Conservation (phyloP, 2,329 filamentous ascomycete genomes). For the Akanthomyces muscarius region DNA sequence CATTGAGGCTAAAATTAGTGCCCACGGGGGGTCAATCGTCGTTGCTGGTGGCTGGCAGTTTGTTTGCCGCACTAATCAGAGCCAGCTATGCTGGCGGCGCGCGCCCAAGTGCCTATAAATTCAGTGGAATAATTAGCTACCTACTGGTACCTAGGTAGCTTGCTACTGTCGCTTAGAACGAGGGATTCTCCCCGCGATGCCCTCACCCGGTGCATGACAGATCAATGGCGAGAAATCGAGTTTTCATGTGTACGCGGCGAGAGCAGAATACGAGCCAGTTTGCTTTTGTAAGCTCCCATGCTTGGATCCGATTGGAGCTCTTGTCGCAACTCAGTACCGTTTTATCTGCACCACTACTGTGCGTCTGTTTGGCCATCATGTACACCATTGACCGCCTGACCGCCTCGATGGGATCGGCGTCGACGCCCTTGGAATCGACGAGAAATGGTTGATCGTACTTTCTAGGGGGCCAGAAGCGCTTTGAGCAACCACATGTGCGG, state of each 20-base stretch:
- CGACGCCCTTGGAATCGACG: background rate
- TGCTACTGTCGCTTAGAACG: no score
- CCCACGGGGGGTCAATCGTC: constrained; percentile 7
- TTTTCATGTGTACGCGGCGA: background rate
- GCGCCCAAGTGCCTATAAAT: background rate
- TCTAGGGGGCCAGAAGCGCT: background rate
- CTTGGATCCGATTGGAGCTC: background rate
- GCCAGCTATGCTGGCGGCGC: background rate
- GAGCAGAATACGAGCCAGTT: background rate
- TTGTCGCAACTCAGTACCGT: background rate
- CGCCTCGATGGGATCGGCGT: background rate
- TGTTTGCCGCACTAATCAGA: constrained; percentile 9
- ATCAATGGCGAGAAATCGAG: background rate
- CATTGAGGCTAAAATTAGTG: constrained; percentile 7
- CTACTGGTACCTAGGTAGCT: no score
- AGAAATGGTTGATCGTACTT: background rate
- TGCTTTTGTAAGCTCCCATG: background rate
- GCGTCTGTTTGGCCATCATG: background rate
- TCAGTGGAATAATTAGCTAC: no score
- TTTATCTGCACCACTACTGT: background rate
- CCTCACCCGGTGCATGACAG: background rate
- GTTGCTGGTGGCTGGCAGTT: background rate
- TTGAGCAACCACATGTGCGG: no score
- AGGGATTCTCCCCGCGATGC: background rate
- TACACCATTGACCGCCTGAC: background rate